Evolutionary conservation across 1,284 basidiomycete genomes (phyloP).

Genomic region (Heterobasidion parviporum): DNA sequence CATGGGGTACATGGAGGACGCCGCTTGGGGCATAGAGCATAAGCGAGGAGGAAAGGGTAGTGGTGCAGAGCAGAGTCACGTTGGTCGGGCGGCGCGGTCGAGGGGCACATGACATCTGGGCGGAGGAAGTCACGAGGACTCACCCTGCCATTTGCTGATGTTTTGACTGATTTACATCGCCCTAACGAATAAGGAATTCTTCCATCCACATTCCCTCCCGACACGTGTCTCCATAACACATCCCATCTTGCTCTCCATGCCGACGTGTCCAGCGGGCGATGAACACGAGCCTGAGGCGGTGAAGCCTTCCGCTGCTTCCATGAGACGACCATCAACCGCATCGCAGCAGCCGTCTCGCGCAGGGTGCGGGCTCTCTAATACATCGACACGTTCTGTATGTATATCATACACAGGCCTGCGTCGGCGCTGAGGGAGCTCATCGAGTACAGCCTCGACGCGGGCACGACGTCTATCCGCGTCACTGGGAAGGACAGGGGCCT

Average conservation of each 20-base stretch:
- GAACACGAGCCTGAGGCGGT: constrained; percentile 16
- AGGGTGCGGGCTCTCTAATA: neutral
- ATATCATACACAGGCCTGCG: constrained; percentile 95
- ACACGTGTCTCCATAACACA: neutral
- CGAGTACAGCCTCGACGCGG: constrained; percentile 93
- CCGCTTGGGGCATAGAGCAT: no score
- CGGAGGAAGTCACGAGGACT: constrained; percentile 21
- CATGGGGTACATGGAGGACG: no score
- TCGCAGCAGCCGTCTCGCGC: constrained; percentile 63
- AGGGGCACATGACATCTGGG: no score
- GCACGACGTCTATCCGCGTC: constrained; percentile 80
- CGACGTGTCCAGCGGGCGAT: neutral
- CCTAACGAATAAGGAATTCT: no score
- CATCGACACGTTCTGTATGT: no score
- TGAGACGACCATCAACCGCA: constrained; percentile 72
- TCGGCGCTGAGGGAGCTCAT: constrained; percentile 96
- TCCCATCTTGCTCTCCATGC: neutral
- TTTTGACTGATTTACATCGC: no score
- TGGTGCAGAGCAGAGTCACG: no score
- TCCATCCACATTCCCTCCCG: neutral
- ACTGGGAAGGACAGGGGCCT: constrained; percentile 94
- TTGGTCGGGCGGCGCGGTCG: no score
- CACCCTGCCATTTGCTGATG: no score
- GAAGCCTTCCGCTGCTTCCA: constrained; percentile 58
- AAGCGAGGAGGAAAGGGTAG: no score